Evolutionary conservation across 805 yeast genomes (phyloP).

Genomic region (Metschnikowia peoriensis): DNA sequence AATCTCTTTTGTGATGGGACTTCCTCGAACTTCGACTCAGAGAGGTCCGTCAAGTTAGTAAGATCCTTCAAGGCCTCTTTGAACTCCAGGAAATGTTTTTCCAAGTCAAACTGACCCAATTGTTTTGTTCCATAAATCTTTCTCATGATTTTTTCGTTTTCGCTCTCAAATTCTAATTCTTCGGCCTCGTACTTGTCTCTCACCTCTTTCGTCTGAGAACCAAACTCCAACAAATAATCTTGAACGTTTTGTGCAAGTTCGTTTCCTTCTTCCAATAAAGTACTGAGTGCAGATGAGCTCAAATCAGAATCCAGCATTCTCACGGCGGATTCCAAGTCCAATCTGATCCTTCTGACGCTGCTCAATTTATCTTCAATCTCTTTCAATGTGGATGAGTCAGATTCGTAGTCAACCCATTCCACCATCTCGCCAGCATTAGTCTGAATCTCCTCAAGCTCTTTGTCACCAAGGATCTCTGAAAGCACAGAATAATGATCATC

Average conservation of each 20-base stretch:
- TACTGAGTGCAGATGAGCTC: constrained; percentile 43
- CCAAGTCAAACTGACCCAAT: constrained; percentile 22
- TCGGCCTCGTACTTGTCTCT: constrained; percentile 43
- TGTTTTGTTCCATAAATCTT: constrained; percentile 14
- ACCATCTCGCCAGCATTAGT: constrained; percentile 45
- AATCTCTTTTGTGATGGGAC: constrained; percentile 26
- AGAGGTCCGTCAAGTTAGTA: constrained; percentile 22
- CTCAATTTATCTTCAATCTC: constrained; percentile 27
- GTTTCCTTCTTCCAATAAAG: constrained; percentile 43
- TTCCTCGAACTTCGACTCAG: constrained; percentile 22
- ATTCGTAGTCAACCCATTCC: constrained; percentile 79
- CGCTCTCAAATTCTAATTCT: constrained; percentile 52
- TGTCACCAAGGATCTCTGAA: constrained; percentile 37
- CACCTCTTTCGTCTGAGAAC: constrained; percentile 43
- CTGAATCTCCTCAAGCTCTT: constrained; percentile 30
- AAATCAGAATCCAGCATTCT: constrained; percentile 47
- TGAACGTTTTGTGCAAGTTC: constrained; percentile 42
- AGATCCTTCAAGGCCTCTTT: constrained; percentile 29
- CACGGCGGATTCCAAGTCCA: constrained; percentile 32
- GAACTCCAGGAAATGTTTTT: constrained; percentile 24
- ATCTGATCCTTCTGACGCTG: constrained; percentile 20
- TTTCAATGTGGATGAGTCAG: constrained; percentile 46
- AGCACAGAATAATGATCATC: constrained; percentile 49
- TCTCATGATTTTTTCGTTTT: constrained; percentile 42
- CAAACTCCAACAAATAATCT: constrained; percentile 42